phyloP scores from a whole-genome alignment of 75 land plant species.

The Picea glauca region DNA sequence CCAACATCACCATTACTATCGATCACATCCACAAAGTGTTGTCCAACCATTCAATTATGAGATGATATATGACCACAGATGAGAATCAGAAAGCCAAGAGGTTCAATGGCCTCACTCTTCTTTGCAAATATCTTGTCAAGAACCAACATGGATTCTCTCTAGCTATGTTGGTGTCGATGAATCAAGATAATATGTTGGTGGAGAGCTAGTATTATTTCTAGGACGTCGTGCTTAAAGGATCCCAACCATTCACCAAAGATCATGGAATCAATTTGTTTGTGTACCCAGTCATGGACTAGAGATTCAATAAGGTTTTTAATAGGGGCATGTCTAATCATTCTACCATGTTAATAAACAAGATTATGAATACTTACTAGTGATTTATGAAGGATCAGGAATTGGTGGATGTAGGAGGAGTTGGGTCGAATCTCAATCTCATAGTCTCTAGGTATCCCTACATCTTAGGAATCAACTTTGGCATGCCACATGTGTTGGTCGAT shows the following conservation, averaged over 20 bases:
- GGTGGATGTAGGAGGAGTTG: slow-evolving; percentile 43
- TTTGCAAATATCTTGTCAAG: too few relatives aligned
- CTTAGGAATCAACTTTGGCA: slow-evolving; percentile 43
- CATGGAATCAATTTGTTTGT: slow-evolving; percentile 25
- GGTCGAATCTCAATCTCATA: slow-evolving; percentile 28
- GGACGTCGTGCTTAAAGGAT: too few relatives aligned
- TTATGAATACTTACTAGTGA: slow-evolving; percentile 18
- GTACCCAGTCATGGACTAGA: slow-evolving; percentile 16
- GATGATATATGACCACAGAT: too few relatives aligned
- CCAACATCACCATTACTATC: too few relatives aligned
- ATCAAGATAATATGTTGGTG: too few relatives aligned
- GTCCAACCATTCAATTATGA: too few relatives aligned
- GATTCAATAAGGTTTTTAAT: slow-evolving; percentile 17
- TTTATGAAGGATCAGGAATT: background rate
- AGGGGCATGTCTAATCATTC: slow-evolving; percentile 15
- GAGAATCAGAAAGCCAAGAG: too few relatives aligned
- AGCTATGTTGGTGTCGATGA: too few relatives aligned
- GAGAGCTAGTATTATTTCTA: too few relatives aligned
- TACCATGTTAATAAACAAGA: background rate
- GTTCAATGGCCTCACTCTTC: too few relatives aligned
- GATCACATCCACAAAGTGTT: too few relatives aligned
- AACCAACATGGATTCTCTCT: too few relatives aligned
- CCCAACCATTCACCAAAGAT: slow-evolving; percentile 3
- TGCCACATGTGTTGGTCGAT: slow-evolving; percentile 29
- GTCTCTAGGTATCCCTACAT: slow-evolving; percentile 24